Base-by-base conservation (phyloP, 164 flowering plant genomes). In the Nelumbo lutea region DNA sequence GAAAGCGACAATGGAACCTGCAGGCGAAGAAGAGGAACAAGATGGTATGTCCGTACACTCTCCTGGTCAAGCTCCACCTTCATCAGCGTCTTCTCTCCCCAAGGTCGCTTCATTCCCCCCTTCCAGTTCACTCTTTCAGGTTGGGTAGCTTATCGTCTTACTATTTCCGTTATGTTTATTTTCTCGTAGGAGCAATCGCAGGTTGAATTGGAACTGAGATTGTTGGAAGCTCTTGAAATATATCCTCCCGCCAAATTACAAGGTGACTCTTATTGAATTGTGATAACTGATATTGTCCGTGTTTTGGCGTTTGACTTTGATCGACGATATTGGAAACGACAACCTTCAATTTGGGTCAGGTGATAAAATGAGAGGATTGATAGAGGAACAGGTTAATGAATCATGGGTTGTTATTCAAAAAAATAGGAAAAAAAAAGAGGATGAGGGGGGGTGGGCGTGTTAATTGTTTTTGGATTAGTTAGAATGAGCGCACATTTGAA, bases 21-120 rank as follows among this genome's bases (percentile, higher is more conserved):
- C 56, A 56, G 67, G 65, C 6, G 83, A 73, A 68, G 96, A 90
- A 63, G 94, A 86, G 67, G 93, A 89, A 69, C 94, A 84, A 71
- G 96, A 92, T 70, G 94, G 89, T 39, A 61, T 88, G 75, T 92
- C 98, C 39, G 93, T 86, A 9, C 98, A 92, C 52, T 92, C 95
- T 55, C 91, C 89, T 10, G 85, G 94, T 79, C 91, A 90, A 67
- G 86, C 91, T 73, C 88, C 85, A 6, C 91, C 89, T 68, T 87
- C 96, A 15, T 88, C 96, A 11, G 88, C 90, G 45, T 88, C 96
- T 52, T 90, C 96, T 75, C 96, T 88, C 61, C 79, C 87, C 50
- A 87, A 90, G 93, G 96, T 86, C 27, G 27, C 27, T 27, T 27
- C 27, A 27, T 27, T 27, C 27, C 27, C 27, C 27, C 27, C 27